Evolutionary conservation across 1,139 yeast species (phyloP), one percentile per base, ranked within the genome.

Genomic region (Hyphopichia wangnamkhiaoensis): DNA sequence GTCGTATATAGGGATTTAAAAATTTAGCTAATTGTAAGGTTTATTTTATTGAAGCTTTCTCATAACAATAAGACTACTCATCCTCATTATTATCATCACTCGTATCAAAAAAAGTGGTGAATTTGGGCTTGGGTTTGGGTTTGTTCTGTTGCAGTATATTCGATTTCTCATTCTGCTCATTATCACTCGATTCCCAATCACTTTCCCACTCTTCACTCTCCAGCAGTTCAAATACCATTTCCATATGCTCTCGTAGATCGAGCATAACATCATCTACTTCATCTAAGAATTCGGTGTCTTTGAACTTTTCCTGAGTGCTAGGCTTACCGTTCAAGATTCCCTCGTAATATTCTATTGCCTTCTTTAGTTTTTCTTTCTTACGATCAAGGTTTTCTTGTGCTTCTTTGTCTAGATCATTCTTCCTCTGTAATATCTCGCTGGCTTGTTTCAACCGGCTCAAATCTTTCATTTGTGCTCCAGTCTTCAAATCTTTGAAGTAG

Each of bases 211-310:
- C 20, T 21, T 20, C 36, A 18, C 33, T 30, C 20, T 21, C 33
- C 34, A 14, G 33, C 33, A 38, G 36, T n/a, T 37, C 41, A 21
- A 39, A 21, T 2, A 49, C 42, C 12, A 19, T 16, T 15, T 35
- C 35, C 32, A 39, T 30, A 8, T 12, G 41, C 4, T 41, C 41
- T 18, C 53, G 43, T 9, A 63, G 52, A 14, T 55, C 61, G 14
- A 53, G 54, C 37, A 56, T 35, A n/a, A 54, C 53, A 21, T 41
- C 46, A 34, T 72, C 74, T 10, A 62, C 44, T 14, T 60, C 63
- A 4, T 68, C 70, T 16, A 69, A 42, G 35, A 52, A 61, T 35
- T 58, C 52, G 6, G 59, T 54, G 41, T 69, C 73, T 15, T 57
- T 63, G 45, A 58, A 66, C 41, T 56, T 54, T 24, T 48, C 45